phyloP scores from a whole-genome alignment of 495 filamentous ascomycete genomes.

The Xanthoparmelia taractica region DNA sequence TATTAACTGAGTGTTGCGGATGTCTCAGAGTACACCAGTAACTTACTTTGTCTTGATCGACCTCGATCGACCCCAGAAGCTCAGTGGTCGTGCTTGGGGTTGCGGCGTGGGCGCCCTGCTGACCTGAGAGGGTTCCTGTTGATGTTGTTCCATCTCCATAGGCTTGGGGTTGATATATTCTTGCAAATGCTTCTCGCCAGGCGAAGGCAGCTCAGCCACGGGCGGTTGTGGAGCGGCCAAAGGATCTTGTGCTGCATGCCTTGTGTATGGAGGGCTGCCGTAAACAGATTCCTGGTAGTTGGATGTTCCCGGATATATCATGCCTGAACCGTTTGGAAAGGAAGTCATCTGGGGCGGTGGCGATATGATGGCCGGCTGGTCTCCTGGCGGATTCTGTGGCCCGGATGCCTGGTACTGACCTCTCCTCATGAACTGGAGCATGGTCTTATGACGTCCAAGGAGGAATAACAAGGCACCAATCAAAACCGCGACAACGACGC shows the following conservation, averaged over 20 bases:
- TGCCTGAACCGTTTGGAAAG: not conserved
- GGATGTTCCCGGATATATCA: not conserved
- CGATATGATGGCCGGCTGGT: not conserved
- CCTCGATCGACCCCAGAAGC: not conserved
- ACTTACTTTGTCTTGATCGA: not conserved
- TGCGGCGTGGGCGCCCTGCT: not conserved
- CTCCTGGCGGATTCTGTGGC: not conserved
- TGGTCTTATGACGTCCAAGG: constrained; percentile 31
- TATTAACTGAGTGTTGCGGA: not conserved
- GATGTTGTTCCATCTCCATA: not conserved
- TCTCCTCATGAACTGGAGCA: constrained; percentile 10
- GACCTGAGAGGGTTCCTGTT: not conserved
- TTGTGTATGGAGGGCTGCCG: constrained; percentile 5
- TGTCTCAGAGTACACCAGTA: not conserved
- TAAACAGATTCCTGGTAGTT: constrained; percentile 2
- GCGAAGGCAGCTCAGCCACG: constrained; percentile 5
- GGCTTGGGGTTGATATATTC: not conserved
- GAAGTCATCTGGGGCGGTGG: constrained; percentile 2
- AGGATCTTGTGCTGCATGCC: not conserved
- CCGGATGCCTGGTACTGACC: not conserved
- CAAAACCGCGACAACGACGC: constrained; percentile 30
- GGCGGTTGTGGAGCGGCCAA: not conserved
- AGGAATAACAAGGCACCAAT: constrained; percentile 36
- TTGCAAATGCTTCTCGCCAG: constrained; percentile 2
- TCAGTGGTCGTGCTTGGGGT: not conserved